A percentile compares a stretch with the other conserved stretches of the same genome.
phyloP scores from a whole-genome alignment of 169 alveolate species.

The Plasmodium berghei region DNA sequence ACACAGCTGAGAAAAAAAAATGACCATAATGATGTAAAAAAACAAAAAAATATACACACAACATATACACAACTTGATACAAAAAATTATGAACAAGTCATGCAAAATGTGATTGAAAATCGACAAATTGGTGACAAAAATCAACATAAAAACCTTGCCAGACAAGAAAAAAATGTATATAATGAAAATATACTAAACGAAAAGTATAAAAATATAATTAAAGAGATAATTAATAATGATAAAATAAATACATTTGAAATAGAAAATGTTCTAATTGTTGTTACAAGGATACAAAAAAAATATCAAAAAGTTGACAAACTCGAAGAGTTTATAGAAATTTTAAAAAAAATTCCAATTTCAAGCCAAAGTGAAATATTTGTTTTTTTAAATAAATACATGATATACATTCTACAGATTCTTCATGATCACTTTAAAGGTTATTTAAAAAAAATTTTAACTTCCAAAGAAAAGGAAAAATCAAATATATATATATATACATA shows the following conservation, averaged over 20 bases:
- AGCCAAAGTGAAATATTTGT: neutral
- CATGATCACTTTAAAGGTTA: slow-evolving; percentile 12
- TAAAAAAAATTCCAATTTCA: neutral
- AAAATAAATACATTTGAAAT: neutral
- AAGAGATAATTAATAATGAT: neutral
- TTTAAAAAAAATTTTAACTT: neutral
- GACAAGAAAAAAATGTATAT: neutral
- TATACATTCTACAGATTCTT: neutral
- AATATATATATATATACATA: neutral
- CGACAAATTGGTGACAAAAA: neutral
- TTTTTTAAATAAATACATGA: slow-evolving; percentile 1
- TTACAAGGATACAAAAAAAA: slow-evolving; percentile 2
- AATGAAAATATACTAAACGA: neutral
- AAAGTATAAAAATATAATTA: slow-evolving; percentile 10
- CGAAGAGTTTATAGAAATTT: slow-evolving; percentile 1
- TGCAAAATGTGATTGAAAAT: no score
- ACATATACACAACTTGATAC: no score
- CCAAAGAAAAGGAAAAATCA: neutral
- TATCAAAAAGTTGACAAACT: slow-evolving; percentile 1
- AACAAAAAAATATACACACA: no score
- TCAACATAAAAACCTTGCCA: neutral
- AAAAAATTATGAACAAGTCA: no score
- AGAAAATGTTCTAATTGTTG: neutral
- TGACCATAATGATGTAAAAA: neutral
- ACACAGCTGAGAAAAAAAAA: neutral